Base-by-base conservation (phyloP, 352 stramenopile genomes). In the Pythium insidiosum region DNA sequence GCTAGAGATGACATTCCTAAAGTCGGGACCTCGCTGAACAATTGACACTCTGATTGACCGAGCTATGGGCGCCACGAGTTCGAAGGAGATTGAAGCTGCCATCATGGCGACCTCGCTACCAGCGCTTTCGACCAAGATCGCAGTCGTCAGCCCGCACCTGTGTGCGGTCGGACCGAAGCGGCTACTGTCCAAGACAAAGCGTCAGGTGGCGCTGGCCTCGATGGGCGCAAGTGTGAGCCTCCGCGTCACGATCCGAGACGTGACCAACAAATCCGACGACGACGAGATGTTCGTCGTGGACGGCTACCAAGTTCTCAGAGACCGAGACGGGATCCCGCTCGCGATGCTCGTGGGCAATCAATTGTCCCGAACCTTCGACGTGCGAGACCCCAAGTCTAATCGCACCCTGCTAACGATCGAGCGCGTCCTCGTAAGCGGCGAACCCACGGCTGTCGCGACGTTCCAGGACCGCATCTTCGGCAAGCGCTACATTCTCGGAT, bases 401-500 rank as follows among this genome's bases (percentile, higher is more conserved):
- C 16, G 11, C 3, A 25, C 13, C 2, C 22, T 52, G 2, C 40
- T 52, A 18, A 16, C 21, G 33, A 16, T 52, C 19, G n/a, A 11
- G 2, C 23, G 44, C 16, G 6, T 30, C 18, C 10, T 52, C 16
- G 18, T 22, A 10, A 9, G 23, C 18, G 37, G 28, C 35, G 4
- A 30, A n/a, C 44, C 44, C 21, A 11, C 44, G 5, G 34, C 11
- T 15, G 20, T 52, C 9, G 44, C 29, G 16, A 44, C n/a, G 6
- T 52, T 52, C 26, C 22, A 24, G 4, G 44, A 52, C 31, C 35
- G 44, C 4, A 4, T 28, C 23, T 29, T 34, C 12, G 21, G 21
- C 3, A 22, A 19, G 7, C 21, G 21, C 29, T 52, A 52, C 35
- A 52, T 26, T 12, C 29, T 52, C 44, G 44, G 44, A 9, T 52